Conservation (phyloP, 106 monocot genomes). For the Acanthochlamys bracteata region DNA sequence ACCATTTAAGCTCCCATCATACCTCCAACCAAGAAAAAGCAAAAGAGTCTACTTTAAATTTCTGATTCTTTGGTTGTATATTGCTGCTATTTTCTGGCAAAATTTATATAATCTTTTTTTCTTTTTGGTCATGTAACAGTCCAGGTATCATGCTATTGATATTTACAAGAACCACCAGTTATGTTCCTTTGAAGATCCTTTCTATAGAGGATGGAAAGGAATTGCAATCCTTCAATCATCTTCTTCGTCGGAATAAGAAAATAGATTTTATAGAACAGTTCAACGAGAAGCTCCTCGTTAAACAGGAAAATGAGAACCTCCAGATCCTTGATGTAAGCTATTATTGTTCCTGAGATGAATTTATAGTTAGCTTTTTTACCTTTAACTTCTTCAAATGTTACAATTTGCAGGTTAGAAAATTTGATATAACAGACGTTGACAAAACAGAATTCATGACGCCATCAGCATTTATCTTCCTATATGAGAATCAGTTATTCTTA, state of each 20-base stretch:
- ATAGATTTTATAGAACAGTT: slow-evolving; percentile 74
- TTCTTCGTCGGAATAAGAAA: slow-evolving; percentile 57
- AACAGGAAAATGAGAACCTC: slow-evolving; percentile 77
- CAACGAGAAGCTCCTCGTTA: slow-evolving; percentile 74
- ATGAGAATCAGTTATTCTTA: slow-evolving; percentile 46
- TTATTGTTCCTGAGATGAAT: too few relatives aligned
- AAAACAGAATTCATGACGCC: slow-evolving; percentile 42
- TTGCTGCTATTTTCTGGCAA: too few relatives aligned
- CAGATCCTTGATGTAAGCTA: slow-evolving; percentile 65
- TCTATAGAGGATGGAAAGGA: slow-evolving; percentile 70
- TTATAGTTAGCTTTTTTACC: too few relatives aligned
- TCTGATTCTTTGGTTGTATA: too few relatives aligned
- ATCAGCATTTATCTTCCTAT: slow-evolving; percentile 42
- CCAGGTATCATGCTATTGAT: slow-evolving; percentile 67
- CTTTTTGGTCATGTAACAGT: too few relatives aligned
- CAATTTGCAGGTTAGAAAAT: slow-evolving; percentile 35
- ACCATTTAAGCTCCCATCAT: too few relatives aligned
- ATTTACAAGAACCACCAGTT: slow-evolving; percentile 35
- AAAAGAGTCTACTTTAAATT: too few relatives aligned
- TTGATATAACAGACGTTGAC: slow-evolving; percentile 30
- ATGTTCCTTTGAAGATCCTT: slow-evolving; percentile 56
- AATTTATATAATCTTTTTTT: too few relatives aligned
- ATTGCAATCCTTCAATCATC: slow-evolving; percentile 56
- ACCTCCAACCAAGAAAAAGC: too few relatives aligned
- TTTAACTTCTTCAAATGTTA: too few relatives aligned